These are phyloP conservation scores for Helotiales sp. DNA, from an alignment of 2,329 filamentous ascomycete genomes.

Conservation along the genomic window DNA sequence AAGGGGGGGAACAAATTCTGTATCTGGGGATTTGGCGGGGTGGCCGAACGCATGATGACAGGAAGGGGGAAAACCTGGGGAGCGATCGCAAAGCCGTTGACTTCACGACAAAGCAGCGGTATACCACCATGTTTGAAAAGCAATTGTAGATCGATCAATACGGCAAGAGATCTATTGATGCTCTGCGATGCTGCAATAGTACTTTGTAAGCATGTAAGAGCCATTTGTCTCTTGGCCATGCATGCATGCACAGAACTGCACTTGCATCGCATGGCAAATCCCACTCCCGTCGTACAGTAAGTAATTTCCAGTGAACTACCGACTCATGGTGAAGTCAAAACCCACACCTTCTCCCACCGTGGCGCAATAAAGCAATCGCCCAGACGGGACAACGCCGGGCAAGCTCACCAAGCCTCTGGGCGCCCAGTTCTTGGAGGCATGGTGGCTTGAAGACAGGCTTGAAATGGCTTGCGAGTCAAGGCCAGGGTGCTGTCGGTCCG, in stretches of 20 bases:
- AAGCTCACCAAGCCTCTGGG: constrained; percentile 7
- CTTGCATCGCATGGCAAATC: not conserved
- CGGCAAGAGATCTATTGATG: not conserved
- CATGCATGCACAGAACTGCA: no score
- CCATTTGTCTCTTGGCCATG: not conserved
- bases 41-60: not conserved
- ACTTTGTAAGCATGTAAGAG: no score
- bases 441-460: not conserved
- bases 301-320: not conserved
- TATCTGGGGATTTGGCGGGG: constrained; percentile 16
- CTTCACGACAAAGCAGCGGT: not conserved
- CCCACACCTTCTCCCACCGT: not conserved
- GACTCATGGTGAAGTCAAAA: not conserved
- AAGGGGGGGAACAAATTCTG: no score
- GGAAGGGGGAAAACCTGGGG: not conserved
- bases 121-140: not conserved
- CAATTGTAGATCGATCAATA: no score
- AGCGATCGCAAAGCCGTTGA: not conserved
- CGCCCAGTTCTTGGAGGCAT: not conserved
- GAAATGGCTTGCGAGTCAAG: not conserved
- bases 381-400: constrained; percentile 3
- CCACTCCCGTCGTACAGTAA: not conserved
- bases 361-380: constrained; percentile 5
- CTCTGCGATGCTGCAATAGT: not conserved
- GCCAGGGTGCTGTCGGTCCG: not conserved